These are phyloP conservation scores for Tetraselmis striata DNA, from an alignment of 139 green algal genomes.

Conservation along the genomic window DNA sequence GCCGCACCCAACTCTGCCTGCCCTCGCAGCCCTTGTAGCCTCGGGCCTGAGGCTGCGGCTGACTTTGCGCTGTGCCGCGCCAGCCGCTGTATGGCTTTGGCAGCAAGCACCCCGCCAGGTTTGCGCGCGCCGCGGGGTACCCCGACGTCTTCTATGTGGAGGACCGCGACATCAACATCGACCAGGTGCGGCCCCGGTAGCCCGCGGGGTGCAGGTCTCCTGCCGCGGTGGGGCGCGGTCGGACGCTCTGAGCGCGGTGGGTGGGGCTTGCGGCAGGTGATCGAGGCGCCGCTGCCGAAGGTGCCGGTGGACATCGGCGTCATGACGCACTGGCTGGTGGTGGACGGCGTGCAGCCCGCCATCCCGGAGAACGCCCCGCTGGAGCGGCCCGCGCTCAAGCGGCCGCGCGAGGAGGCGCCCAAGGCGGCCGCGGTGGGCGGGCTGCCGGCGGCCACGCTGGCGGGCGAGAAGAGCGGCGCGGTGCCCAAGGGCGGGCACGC, in stretches of 20 bases:
- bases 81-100: slow-evolving; percentile 77
- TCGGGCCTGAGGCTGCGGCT: no score
- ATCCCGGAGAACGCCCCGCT: slow-evolving; percentile 78
- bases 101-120: slow-evolving; percentile 55
- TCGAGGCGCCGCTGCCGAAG: slow-evolving; percentile 56
- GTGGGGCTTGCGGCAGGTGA: slow-evolving; percentile 29
- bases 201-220: neutral
- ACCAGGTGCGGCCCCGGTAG: slow-evolving; percentile 34
- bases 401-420: neutral
- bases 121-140: slow-evolving; percentile 49
- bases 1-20: neutral
- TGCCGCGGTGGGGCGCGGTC: neutral
- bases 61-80: no score
- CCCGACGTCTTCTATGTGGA: slow-evolving; percentile 67
- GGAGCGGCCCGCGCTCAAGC: slow-evolving; percentile 11
- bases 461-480: neutral
- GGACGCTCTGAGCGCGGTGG: neutral
- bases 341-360: slow-evolving; percentile 79
- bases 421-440: neutral
- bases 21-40: neutral
- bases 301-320: slow-evolving; percentile 66
- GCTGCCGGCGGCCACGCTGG: neutral
- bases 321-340: slow-evolving; percentile 80
- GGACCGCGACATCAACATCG: slow-evolving; percentile 43
- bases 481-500: neutral